Evolutionary conservation across 2,329 filamentous ascomycete genomes (phyloP).

Genomic region (Mycosphaerelloides madeirae): DNA sequence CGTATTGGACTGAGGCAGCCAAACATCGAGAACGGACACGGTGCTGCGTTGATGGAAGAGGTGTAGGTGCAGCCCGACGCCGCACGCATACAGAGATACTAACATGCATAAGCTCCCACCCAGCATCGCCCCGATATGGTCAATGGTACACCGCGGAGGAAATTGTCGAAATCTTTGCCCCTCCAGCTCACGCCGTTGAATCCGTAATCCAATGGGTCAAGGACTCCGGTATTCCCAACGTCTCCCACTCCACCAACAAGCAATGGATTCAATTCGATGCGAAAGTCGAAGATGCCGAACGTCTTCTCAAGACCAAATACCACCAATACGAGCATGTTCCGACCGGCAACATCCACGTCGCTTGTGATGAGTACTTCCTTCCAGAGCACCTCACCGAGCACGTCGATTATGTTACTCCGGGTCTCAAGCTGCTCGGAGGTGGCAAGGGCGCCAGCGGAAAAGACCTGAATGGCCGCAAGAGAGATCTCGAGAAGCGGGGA

Average conservation of each 20-base stretch:
- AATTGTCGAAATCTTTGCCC: slow-evolving; percentile 39
- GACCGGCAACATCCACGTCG: slow-evolving; percentile 41
- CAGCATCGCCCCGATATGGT: slow-evolving; percentile 36
- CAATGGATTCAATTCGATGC: slow-evolving; percentile 45
- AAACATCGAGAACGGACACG: slow-evolving; percentile 40
- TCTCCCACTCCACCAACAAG: slow-evolving; percentile 32
- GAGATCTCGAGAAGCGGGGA: slow-evolving; percentile 17
- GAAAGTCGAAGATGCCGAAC: slow-evolving; percentile 36
- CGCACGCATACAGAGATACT: background rate
- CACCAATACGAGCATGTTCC: slow-evolving; percentile 56
- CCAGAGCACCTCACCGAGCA: slow-evolving; percentile 46
- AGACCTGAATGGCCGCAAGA: slow-evolving; percentile 8
- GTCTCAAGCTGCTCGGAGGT: slow-evolving; percentile 43
- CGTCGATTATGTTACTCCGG: slow-evolving; percentile 55
- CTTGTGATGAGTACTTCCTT: slow-evolving; percentile 45
- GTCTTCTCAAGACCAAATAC: slow-evolving; percentile 46
- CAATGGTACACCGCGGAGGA: slow-evolving; percentile 37
- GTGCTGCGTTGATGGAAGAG: slow-evolving; percentile 3
- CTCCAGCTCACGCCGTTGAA: slow-evolving; percentile 35
- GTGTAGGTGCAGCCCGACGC: background rate
- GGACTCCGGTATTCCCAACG: slow-evolving; percentile 29
- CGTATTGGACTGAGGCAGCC: slow-evolving; percentile 45
- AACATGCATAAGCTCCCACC: slow-evolving; percentile 22
- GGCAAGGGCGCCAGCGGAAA: slow-evolving; percentile 12
- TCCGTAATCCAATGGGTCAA: slow-evolving; percentile 39